Conservation (phyloP, 768 basidiomycete species). For the Artomyces pyxidatus region DNA sequence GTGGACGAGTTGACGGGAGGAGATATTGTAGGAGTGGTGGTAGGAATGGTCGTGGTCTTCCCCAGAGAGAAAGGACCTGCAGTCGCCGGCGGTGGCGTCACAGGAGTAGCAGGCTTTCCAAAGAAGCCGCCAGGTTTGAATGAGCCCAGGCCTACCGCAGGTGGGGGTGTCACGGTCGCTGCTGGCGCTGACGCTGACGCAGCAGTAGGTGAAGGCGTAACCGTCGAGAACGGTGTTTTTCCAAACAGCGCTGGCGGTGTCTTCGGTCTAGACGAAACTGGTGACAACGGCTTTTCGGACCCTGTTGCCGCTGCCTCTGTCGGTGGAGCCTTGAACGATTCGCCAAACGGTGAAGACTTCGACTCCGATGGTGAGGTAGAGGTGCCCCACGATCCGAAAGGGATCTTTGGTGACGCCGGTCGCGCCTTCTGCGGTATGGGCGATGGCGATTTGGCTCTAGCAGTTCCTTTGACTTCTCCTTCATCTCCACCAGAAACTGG, state of each 20-base stretch:
- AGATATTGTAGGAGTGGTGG: no score
- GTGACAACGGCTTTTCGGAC: conserved; percentile 6
- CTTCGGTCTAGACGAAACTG: conserved; percentile 32
- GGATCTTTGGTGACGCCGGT: conserved; percentile 32
- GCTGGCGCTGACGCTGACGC: not conserved
- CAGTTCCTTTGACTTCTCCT: conserved; percentile 27
- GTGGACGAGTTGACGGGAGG: no score
- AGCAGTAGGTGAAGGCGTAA: not conserved
- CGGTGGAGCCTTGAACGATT: conserved; percentile 2
- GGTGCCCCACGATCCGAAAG: conserved; percentile 27
- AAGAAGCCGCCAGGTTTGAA: no score
- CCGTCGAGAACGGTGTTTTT: not conserved
- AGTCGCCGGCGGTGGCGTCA: no score
- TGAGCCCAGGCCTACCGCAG: no score
- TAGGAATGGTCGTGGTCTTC: no score
- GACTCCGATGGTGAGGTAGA: not conserved
- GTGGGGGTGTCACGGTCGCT: not conserved
- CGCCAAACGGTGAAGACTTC: conserved; percentile 4
- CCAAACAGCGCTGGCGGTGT: conserved; percentile 28
- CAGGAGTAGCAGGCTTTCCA: not conserved
- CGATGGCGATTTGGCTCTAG: conserved; percentile 7
- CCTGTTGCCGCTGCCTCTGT: not conserved
- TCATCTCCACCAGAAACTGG: conserved; percentile 37
- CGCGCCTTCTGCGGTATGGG: conserved; percentile 23
- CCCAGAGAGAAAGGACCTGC: no score